phyloP scores from a whole-genome alignment of 306 rosid genomes.

The Mucuna pruriens region DNA sequence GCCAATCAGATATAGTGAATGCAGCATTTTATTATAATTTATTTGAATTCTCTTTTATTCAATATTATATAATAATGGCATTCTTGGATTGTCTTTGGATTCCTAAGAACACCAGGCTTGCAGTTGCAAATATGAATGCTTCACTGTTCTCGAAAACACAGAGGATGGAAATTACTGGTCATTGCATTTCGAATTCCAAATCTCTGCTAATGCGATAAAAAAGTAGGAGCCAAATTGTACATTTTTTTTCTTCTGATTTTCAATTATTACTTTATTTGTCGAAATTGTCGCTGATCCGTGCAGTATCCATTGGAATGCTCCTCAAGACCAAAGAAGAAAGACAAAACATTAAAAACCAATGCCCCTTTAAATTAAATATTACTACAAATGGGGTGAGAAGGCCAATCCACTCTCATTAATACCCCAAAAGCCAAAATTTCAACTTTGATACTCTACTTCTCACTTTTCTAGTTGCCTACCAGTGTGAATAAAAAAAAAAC shows the following conservation, averaged over 20 bases:
- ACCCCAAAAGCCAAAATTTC: background rate
- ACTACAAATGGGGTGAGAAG: background rate
- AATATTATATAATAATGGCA: no score
- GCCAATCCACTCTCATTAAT: background rate
- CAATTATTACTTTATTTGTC: constrained; percentile 33
- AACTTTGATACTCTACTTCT: background rate
- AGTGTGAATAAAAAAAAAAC: no score
- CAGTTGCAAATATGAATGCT: constrained; percentile 39
- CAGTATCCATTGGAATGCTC: constrained; percentile 36
- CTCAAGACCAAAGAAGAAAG: constrained; percentile 27
- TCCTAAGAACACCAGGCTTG: constrained; percentile 29
- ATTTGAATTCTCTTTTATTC: background rate
- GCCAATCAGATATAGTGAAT: background rate
- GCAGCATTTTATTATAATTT: background rate
- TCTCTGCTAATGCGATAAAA: constrained; percentile 23
- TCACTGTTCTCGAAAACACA: constrained; percentile 39
- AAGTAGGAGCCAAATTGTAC: constrained; percentile 32
- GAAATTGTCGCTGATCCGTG: constrained; percentile 20
- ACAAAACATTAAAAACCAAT: constrained; percentile 22
- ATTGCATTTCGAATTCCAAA: constrained; percentile 42
- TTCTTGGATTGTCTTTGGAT: constrained; percentile 38
- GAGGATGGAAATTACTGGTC: constrained; percentile 35
- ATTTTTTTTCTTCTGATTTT: constrained; percentile 28
- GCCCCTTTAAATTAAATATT: background rate
- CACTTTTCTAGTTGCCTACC: background rate